These are phyloP conservation scores for Xylaria sp. DNA, from an alignment of 2,329 filamentous ascomycete genomes.

Conservation along the genomic window DNA sequence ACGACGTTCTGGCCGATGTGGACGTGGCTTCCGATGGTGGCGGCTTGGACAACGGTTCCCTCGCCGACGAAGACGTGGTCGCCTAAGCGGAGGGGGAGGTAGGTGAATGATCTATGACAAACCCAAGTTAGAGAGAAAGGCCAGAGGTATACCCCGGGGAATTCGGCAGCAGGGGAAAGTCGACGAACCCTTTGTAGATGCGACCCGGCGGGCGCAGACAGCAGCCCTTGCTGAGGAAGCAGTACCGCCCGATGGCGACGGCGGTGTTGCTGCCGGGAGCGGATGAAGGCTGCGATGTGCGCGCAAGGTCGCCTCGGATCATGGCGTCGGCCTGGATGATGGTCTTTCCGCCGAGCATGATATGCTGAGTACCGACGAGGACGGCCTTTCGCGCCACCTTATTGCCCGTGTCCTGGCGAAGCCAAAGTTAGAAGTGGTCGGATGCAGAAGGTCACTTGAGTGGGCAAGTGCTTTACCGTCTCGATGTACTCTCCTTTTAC, in stretches of 20 bases:
- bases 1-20: slow-evolving; percentile 82
- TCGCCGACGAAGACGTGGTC: slow-evolving; percentile 93
- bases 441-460: not conserved
- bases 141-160: not conserved
- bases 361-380: slow-evolving; percentile 95
- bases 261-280: slow-evolving; percentile 69
- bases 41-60: slow-evolving; percentile 81
- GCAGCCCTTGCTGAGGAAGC: slow-evolving; percentile 82
- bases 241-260: slow-evolving; percentile 91
- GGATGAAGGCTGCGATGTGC: slow-evolving; percentile 61
- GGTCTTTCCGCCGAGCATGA: slow-evolving; percentile 95
- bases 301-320: slow-evolving; percentile 88
- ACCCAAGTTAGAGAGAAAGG: not conserved
- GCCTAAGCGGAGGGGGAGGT: slow-evolving; percentile 91
- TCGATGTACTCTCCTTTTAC: slow-evolving; percentile 95
- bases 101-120: slow-evolving; percentile 68
- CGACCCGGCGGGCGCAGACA: slow-evolving; percentile 86
- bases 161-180: not conserved
- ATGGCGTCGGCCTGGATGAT: slow-evolving; percentile 96
- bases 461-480: slow-evolving; percentile 71
- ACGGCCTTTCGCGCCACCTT: slow-evolving; percentile 94
- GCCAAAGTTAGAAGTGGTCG: slow-evolving; percentile 24
- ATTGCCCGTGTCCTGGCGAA: slow-evolving; percentile 88
- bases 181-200: slow-evolving; percentile 75
- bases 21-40: slow-evolving; percentile 85